phyloP scores from a whole-genome alignment of 352 stramenopile genomes.

The Phytopythium aichiense region DNA sequence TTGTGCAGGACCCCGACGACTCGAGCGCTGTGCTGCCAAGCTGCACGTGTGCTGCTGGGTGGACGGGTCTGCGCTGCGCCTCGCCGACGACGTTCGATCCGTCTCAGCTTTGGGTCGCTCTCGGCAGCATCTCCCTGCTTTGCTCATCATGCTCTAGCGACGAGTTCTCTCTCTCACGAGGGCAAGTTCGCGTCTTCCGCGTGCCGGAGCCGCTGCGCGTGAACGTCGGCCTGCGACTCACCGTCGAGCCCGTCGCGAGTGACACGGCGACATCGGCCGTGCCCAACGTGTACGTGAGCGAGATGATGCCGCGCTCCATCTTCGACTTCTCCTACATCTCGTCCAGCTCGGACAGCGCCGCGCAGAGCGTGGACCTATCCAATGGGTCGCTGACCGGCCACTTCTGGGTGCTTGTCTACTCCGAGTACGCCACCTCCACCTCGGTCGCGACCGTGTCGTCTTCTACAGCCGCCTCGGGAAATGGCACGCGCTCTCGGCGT shows the following conservation, averaged over 20 bases:
- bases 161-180: slow-evolving; percentile 39
- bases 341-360: slow-evolving; percentile 9
- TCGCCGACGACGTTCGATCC: slow-evolving; percentile 52
- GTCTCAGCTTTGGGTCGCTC: slow-evolving; percentile 50
- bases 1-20: slow-evolving; percentile 11
- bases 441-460: slow-evolving; percentile 13
- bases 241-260: slow-evolving; percentile 15
- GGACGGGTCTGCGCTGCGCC: slow-evolving; percentile 57
- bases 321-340: slow-evolving; percentile 76
- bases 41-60: slow-evolving; percentile 60
- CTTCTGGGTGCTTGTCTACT: slow-evolving; percentile 76
- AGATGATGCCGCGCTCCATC: slow-evolving; percentile 59
- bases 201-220: slow-evolving; percentile 55
- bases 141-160: slow-evolving; percentile 41
- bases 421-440: slow-evolving; percentile 35
- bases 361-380: slow-evolving; percentile 43
- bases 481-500: slow-evolving; percentile 2
- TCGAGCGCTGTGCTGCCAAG: slow-evolving; percentile 11
- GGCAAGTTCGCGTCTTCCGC: slow-evolving; percentile 60
- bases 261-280: slow-evolving; percentile 10
- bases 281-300: slow-evolving; percentile 69
- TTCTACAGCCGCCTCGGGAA: not conserved
- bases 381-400: slow-evolving; percentile 52
- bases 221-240: slow-evolving; percentile 35
- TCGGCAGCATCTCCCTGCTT: slow-evolving; percentile 43